phyloP scores from a whole-genome alignment of 495 filamentous ascomycete genomes.

The Clavariopsis aquatica region DNA sequence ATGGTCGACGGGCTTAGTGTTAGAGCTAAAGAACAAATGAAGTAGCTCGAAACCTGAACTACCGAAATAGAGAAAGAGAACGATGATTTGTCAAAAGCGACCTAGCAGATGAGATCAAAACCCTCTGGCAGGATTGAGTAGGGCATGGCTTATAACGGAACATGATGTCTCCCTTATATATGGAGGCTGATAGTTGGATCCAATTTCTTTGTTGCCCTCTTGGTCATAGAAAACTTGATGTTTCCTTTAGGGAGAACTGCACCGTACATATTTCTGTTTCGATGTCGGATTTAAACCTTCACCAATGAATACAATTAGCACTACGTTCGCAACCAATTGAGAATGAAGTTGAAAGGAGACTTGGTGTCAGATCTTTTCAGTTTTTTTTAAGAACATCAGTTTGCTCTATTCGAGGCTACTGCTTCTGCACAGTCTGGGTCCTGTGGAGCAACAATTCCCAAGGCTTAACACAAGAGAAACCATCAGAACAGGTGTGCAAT shows the following conservation, averaged over 20 bases:
- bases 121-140: background rate
- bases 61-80: conserved; percentile 53
- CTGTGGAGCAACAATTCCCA: background rate
- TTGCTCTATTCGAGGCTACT: conserved; percentile 21
- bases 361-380: conserved; percentile 33
- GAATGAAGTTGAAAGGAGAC: background rate
- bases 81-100: conserved; percentile 46
- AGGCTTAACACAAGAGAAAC: background rate
- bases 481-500: conserved; percentile 19
- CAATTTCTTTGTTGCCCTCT: too few relatives aligned
- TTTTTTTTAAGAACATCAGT: conserved; percentile 23
- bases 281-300: too few relatives aligned
- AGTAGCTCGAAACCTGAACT: conserved; percentile 47
- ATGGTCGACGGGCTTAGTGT: conserved; percentile 65
- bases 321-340: background rate
- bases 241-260: too few relatives aligned
- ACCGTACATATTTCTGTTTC: too few relatives aligned
- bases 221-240: too few relatives aligned
- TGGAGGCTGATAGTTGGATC: too few relatives aligned
- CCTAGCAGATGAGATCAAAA: conserved; percentile 33
- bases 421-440: background rate
- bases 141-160: background rate
- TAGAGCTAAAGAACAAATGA: conserved; percentile 59
- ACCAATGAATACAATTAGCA: too few relatives aligned
- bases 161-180: background rate